A percentile compares a stretch with the other conserved stretches of the same genome.
These are phyloP conservation scores for Iodosphaeria phyllophila DNA, from an alignment of 2,329 filamentous ascomycete species.

Conservation along the genomic window DNA sequence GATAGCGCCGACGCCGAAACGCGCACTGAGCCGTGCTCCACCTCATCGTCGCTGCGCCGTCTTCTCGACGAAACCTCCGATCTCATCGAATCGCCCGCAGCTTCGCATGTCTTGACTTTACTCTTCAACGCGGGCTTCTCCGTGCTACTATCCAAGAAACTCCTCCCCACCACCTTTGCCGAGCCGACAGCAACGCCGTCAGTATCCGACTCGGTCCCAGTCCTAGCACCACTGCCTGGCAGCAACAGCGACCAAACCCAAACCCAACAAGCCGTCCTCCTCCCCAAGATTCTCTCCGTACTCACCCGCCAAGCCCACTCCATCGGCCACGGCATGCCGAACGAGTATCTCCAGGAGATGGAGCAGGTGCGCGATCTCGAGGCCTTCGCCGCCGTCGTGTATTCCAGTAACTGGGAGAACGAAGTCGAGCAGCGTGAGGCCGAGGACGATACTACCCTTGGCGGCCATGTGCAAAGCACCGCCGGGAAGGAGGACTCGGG, in stretches of 20 bases:
- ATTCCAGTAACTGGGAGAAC: slow-evolving; percentile 65
- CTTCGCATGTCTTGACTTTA: slow-evolving; percentile 68
- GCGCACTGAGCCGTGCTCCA: slow-evolving; percentile 15
- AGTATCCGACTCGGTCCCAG: too few species aligned
- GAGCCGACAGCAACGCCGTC: slow-evolving; percentile 19
- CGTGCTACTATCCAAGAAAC: slow-evolving; percentile 63
- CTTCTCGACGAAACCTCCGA: slow-evolving; percentile 93
- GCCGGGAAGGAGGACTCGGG: too few species aligned
- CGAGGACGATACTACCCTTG: slow-evolving; percentile 6
- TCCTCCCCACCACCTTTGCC: slow-evolving; percentile 65
- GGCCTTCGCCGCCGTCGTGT: slow-evolving; percentile 73
- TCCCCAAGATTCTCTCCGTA: slow-evolving; percentile 79
- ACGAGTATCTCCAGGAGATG: slow-evolving; percentile 55
- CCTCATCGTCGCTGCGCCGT: slow-evolving; percentile 48
- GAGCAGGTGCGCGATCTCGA: slow-evolving; percentile 60
- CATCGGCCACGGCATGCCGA: slow-evolving; percentile 64
- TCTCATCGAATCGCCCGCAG: slow-evolving; percentile 82
- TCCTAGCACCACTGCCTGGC: too few species aligned
- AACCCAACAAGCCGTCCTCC: slow-evolving; percentile 41
- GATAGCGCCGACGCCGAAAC: slow-evolving; percentile 23
- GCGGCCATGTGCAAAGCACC: not conserved
- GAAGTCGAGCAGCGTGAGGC: slow-evolving; percentile 34
- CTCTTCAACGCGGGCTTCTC: slow-evolving; percentile 80
- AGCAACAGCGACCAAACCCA: slow-evolving; percentile 8
- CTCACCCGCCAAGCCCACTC: slow-evolving; percentile 78